Evolutionary conservation across 1,284 basidiomycete genomes (phyloP).

Genomic region (Ceratorhiza oryzae-sativae): DNA sequence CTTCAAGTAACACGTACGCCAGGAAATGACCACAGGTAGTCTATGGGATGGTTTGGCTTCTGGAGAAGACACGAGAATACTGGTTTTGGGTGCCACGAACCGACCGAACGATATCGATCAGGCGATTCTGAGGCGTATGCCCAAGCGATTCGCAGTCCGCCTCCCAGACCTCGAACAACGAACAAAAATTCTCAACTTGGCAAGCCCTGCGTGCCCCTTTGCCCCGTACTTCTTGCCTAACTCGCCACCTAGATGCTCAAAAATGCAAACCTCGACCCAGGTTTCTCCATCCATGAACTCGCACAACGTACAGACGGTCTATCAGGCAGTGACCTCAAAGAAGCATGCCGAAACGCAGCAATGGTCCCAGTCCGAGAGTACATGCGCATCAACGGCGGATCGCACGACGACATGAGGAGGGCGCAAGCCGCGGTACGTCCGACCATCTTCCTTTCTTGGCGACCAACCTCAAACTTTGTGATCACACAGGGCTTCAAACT

Average conservation of each 20-base stretch:
- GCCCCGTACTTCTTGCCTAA: not conserved
- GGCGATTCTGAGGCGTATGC: conserved; percentile 95
- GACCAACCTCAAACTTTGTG: not conserved
- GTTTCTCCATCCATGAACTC: conserved; percentile 71
- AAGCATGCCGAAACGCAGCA: conserved; percentile 92
- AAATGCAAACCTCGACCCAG: conserved; percentile 71
- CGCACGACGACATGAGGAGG: conserved; percentile 51
- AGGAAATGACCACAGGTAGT: conserved; percentile 54
- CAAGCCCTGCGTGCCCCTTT: conserved; percentile 51
- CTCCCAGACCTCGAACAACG: conserved; percentile 86
- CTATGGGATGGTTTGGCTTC: conserved; percentile 98
- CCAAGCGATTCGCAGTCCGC: conserved; percentile 92
- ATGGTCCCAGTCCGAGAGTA: conserved; percentile 92
- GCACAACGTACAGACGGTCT: conserved; percentile 78
- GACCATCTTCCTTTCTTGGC: too few species aligned
- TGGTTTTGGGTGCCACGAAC: conserved; percentile 97
- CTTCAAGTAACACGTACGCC: conserved; percentile 15
- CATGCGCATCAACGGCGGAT: conserved; percentile 67
- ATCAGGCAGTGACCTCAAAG: conserved; percentile 92
- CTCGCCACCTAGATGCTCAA: conserved; percentile 73
- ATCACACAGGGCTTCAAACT: conserved; percentile 72
- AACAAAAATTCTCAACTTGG: conserved; percentile 86
- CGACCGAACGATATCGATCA: conserved; percentile 94
- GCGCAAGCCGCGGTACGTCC: conserved; percentile 52
- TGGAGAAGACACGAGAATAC: conserved; percentile 71